Base-by-base conservation (phyloP, 2,329 filamentous ascomycete species). In the Claviceps sp. region DNA sequence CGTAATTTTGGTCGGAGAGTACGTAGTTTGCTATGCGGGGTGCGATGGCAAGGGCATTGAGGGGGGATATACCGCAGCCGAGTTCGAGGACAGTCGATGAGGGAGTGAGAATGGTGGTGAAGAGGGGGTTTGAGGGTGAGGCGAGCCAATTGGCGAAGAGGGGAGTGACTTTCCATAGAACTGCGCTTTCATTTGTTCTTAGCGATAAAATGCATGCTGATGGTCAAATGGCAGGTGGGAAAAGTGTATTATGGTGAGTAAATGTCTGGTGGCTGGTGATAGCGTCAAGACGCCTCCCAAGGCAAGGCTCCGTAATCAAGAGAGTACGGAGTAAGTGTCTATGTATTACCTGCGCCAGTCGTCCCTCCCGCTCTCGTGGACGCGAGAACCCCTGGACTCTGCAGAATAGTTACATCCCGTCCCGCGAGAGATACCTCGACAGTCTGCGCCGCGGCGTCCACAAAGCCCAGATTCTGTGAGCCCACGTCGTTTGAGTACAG, bases 111-210 rank as follows among this genome's bases (percentile, higher is more conserved):
- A 84, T 61, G 42, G 48, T 22, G 47, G 51, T 47, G 68, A 83
- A 81, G 47, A 96, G 74, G 0, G 80, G 65, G 64, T 88, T 89
- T 34, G 67, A 62, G 2, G 75, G 66, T 3, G 76, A 74, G 37
- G 81, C 74, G 46, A 97, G 76, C 88, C 88, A 97, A 57, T 80
- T 72, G 22, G 90, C 87, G 62, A 97, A 82, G 45, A 82, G 72
- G 8, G 90, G 88, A 0, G 88, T 91, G 58, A 95, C 85, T 67
- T 86, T 89, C 93, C 93, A 98, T 8, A 97, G 73, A 18, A 95
- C 89, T 85, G 41, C 30, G 8, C 30, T 11, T 11, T 34, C 30
- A 9, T 34, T 34, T 34, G 30, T 34, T 34, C 30, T 34, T 34
- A 34, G 30, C 30, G 30, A 34, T 34, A 1, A 11, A 11, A 34